Percentiles rank a stretch among this genome's conserved stretches.
Conservation (phyloP, 2,329 filamentous ascomycete species). For the Fusarium sp. region DNA sequence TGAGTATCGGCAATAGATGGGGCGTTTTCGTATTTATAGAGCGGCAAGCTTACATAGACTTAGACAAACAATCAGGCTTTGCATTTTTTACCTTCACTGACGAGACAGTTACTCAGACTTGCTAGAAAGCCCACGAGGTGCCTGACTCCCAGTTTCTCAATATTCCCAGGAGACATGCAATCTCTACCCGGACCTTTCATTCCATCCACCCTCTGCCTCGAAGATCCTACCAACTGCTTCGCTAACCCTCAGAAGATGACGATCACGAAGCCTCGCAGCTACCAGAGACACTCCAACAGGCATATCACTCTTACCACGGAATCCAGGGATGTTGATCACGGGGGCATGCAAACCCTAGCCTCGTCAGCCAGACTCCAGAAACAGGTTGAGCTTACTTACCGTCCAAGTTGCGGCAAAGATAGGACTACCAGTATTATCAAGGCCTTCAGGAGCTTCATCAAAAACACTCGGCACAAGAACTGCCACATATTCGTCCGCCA, state of each 20-base stretch:
- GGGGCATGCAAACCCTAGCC: slow-evolving; percentile 65
- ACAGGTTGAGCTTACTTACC: slow-evolving; percentile 55
- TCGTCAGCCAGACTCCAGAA: fast-evolving
- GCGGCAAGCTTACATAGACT: neutral
- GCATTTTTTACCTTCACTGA: too few relatives aligned
- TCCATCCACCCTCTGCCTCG: slow-evolving; percentile 42
- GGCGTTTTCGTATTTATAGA: neutral
- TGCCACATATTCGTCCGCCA: slow-evolving; percentile 63
- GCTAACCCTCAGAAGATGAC: slow-evolving; percentile 55
- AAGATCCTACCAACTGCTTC: slow-evolving; percentile 51
- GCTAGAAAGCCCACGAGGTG: too few relatives aligned
- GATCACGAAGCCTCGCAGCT: slow-evolving; percentile 58
- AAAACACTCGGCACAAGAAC: slow-evolving; percentile 68
- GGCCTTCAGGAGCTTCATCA: slow-evolving; percentile 68
- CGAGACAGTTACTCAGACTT: too few relatives aligned
- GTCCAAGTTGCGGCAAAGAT: slow-evolving; percentile 65
- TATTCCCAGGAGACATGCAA: too few relatives aligned
- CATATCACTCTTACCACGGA: slow-evolving; percentile 61
- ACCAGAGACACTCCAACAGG: slow-evolving; percentile 69
- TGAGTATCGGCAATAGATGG: neutral
- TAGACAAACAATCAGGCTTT: neutral
- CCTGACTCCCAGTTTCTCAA: neutral
- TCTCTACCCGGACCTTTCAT: neutral
- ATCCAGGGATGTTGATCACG: slow-evolving; percentile 71
- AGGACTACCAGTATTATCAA: slow-evolving; percentile 64